Conservation (phyloP, 352 stramenopile species). For the Phytophthora meadii region DNA sequence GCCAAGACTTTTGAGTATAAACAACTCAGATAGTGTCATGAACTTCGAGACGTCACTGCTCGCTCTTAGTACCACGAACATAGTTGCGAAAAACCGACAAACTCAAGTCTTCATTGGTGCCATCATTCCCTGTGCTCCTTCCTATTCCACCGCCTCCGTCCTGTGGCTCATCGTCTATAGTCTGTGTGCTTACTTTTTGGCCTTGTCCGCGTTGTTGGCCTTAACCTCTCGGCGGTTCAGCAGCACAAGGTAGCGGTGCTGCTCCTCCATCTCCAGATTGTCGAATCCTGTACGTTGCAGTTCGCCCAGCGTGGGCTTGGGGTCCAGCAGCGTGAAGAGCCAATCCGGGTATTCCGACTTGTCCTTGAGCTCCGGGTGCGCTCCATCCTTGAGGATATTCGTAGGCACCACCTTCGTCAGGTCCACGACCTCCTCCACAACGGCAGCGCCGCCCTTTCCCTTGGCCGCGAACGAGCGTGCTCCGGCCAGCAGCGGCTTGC, state of each 20-base stretch:
- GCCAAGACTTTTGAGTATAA: not conserved
- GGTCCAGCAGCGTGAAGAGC: conserved; percentile 84
- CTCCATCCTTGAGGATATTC: conserved; percentile 88
- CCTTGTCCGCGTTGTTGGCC: conserved; percentile 79
- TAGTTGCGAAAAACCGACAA: conserved; percentile 16
- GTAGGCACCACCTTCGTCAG: conserved; percentile 76
- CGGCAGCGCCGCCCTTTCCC: conserved; percentile 54
- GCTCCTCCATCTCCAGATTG: conserved; percentile 76
- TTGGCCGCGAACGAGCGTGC: conserved; percentile 74
- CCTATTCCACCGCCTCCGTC: conserved; percentile 9
- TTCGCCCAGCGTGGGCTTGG: conserved; percentile 76
- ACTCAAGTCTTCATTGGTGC: conserved; percentile 26
- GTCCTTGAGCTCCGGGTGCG: conserved; percentile 84
- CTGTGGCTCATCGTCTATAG: conserved; percentile 20
- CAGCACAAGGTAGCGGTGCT: conserved; percentile 82
- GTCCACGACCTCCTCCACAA: conserved; percentile 80
- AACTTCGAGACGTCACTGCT: conserved; percentile 3
- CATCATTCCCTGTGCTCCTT: conserved; percentile 4
- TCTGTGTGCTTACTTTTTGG: conserved; percentile 77
- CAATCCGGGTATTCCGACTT: conserved; percentile 83
- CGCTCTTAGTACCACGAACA: conserved; percentile 1
- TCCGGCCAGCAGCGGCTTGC: conserved; percentile 38
- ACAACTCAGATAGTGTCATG: not conserved
- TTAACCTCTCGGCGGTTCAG: conserved; percentile 78
- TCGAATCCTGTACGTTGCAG: conserved; percentile 84